phyloP scores from a whole-genome alignment of 495 filamentous ascomycete genomes.

The Apiosordaria backusii region DNA sequence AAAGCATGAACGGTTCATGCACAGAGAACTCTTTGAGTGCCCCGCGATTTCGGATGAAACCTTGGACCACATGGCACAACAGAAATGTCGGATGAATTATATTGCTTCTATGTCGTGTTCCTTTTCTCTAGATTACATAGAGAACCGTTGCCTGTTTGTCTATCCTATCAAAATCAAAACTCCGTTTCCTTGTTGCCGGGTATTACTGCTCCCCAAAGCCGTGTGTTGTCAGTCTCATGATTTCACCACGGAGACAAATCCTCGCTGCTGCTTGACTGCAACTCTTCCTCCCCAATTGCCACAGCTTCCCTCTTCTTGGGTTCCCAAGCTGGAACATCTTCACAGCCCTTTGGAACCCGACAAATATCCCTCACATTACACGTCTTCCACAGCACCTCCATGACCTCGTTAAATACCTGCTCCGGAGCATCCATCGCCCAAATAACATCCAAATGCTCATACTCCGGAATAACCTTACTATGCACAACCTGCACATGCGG shows the following conservation, averaged over 20 bases:
- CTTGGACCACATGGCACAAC: not conserved
- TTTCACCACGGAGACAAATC: slow-evolving; percentile 8
- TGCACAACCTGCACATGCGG: slow-evolving; percentile 80
- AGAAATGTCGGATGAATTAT: not conserved
- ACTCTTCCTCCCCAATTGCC: slow-evolving; percentile 10
- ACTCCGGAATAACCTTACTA: slow-evolving; percentile 77
- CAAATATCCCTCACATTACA: slow-evolving; percentile 55
- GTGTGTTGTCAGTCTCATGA: not conserved
- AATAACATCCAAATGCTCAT: slow-evolving; percentile 93
- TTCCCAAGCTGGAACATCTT: slow-evolving; percentile 41
- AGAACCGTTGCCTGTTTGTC: not conserved
- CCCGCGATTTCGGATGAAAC: too few species aligned
- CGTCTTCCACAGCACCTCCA: slow-evolving; percentile 78
- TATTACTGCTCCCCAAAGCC: not conserved
- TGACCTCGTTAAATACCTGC: slow-evolving; percentile 76
- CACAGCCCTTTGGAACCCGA: slow-evolving; percentile 62
- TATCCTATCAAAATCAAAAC: not conserved
- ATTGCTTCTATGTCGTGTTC: not conserved
- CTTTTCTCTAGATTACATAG: not conserved
- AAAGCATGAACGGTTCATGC: too few species aligned
- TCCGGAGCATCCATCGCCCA: slow-evolving; percentile 92
- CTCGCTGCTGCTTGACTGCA: slow-evolving; percentile 31
- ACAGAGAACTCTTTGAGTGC: too few species aligned
- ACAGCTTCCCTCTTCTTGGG: slow-evolving; percentile 16
- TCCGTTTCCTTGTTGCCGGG: not conserved